Evolutionary conservation across 768 basidiomycete genomes (phyloP), one percentile per base, ranked within the genome.

Genomic region (Leucocoprinus leucothites): DNA sequence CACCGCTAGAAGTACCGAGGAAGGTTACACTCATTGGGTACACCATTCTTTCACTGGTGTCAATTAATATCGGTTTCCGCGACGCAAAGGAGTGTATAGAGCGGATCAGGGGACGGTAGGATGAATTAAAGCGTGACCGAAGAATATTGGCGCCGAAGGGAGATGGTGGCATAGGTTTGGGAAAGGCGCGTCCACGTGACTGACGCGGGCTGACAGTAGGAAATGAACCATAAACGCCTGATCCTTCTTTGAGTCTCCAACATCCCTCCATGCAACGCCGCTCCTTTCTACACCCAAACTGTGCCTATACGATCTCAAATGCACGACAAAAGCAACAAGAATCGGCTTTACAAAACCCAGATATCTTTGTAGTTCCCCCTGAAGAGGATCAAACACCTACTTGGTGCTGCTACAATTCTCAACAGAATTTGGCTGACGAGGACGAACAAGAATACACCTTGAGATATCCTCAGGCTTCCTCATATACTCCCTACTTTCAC

Each of bases 1-100:
- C 87, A 6, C 90, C 90, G 25, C 83, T 84, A 41, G 79, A 86
- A 1, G 88, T 91, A 13, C 90, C 90, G 8, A 92, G 72, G 64
- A 93, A 92, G 22, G 82, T 85, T 41, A 90, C 73, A 16, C 70
- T 69, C 70, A 89, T 63, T 45, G 64, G 66, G 1, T 67, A 56
- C 74, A 77, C 78, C 50, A 43, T 56, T 25, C 6, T 40, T 4
- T 35, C 28, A 2, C 21, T 16, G 19, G 6, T 38, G 40, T 48
- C 40, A 47, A 47, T 14, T 35, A 28, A 22, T 24, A 43, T 43
- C n/a, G 25, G 35, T 40, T 36, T 42, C 14, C 40, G 50, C 3
- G 51, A 19, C 8, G 18, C 43, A 8, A 24, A 16, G 3, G 51
- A 21, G 38, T 56, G 41, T 36, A 25, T 46, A 24, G 53, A 54